Evolutionary conservation across 2,329 filamentous ascomycete species (phyloP), one percentile per base, ranked within the genome.

Genomic region (Talaromyces sp.): DNA sequence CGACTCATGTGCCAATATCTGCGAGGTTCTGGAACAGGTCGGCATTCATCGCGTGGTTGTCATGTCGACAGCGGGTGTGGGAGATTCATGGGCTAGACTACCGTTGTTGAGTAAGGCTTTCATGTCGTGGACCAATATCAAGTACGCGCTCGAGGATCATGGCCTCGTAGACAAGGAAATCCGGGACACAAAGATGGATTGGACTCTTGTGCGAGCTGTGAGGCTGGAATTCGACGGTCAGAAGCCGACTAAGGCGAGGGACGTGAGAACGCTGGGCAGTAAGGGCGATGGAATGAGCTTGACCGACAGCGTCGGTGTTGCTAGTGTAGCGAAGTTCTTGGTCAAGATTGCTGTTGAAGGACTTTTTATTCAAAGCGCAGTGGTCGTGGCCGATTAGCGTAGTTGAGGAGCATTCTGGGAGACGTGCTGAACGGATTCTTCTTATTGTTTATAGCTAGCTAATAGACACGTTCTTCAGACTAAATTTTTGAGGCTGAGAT

Each of bases 1-100:
- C 62, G 77, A 80, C 70, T 79, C 77, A 0, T 76, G 73, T 61
- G 74, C 74, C 68, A 78, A 75, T 61, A 61, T 66, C 4, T 78
- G 76, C 61, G 72, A 74, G 36, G 75, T 76, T 31, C 65, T 80
- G 27, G 63, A 71, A 45, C 45, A 78, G 2, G 72, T 71, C 19
- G 74, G 74, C 53, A 69, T 76, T 66, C 59, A 58, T 66, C 76
- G 76, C 56, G 67, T 80, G 7, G 74, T 79, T 1, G 69, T 80
- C 13, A 77, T 80, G 76, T 80, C 78, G 3, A 80, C 78, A 3
- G 75, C 74, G 2, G 79, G 78, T 31, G 78, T 73, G 19, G 79
- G 77, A 5, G 75, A 79, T 62, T 79, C 77, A 25, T 78, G 76
- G 77, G 64, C 8, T 1, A 74, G 73, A 2, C 64, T 80, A 17